Percentiles rank a stretch among this genome's conserved stretches.
These are phyloP conservation scores for Corymbia citriodora DNA, from an alignment of 441 rosid species.

Conservation along the genomic window DNA sequence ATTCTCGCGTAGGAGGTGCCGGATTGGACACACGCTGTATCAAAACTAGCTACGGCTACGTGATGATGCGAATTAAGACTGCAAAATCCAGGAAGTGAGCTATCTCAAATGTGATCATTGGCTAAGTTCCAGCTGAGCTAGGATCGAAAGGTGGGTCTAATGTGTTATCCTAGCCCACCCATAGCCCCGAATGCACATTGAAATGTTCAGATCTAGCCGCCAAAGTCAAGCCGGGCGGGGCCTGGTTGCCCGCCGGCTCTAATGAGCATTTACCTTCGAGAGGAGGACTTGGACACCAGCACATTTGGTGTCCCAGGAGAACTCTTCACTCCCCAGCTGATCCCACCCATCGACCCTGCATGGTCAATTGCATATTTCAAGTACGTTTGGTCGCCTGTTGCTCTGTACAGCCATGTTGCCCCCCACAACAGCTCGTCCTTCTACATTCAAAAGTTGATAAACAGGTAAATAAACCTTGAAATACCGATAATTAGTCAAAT, in stretches of 20 bases:
- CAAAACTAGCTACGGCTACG: background rate
- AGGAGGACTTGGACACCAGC: conserved; percentile 68
- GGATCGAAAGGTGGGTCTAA: background rate
- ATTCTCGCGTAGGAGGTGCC: background rate
- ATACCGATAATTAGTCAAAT: background rate
- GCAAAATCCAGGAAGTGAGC: background rate
- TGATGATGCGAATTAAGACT: background rate
- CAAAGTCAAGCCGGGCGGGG: background rate
- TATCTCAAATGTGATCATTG: background rate
- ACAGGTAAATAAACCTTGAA: background rate
- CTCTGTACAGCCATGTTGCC: conserved; percentile 49
- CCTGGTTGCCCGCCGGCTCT: background rate
- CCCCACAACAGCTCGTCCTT: conserved; percentile 70
- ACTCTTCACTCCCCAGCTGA: conserved; percentile 59
- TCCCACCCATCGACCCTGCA: conserved; percentile 56
- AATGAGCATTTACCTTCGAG: conserved; percentile 28
- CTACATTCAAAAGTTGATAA: background rate
- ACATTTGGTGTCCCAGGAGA: conserved; percentile 77
- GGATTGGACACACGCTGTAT: background rate
- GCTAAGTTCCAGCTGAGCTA: background rate
- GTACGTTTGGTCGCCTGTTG: conserved; percentile 45
- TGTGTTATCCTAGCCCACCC: background rate
- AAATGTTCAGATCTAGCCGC: background rate
- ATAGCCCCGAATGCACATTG: background rate
- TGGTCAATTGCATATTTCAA: conserved; percentile 49